phyloP scores from a whole-genome alignment of 768 basidiomycete genomes.

The Pulveroboletus sp. region DNA sequence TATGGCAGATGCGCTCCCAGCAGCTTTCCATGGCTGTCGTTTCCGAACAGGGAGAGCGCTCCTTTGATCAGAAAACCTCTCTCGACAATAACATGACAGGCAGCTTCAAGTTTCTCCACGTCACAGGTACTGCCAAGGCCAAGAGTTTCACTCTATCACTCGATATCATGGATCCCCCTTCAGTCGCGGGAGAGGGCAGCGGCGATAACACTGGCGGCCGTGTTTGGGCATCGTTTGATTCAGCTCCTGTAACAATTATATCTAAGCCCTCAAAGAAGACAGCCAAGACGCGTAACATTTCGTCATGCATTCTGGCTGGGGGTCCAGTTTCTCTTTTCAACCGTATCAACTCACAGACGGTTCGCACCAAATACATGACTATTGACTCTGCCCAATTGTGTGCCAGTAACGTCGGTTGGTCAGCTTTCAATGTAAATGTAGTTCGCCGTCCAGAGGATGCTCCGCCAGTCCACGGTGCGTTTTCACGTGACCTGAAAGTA shows the following conservation, averaged over 20 bases:
- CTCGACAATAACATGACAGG: conserved; percentile 81
- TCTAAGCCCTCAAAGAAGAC: conserved; percentile 98
- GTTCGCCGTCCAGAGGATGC: conserved; percentile 68
- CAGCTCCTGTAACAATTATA: conserved; percentile 89
- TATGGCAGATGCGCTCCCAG: conserved; percentile 77
- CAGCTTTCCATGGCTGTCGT: conserved; percentile 84
- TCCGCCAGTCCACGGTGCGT: conserved; percentile 57
- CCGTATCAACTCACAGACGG: conserved; percentile 94
- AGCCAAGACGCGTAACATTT: conserved; percentile 89
- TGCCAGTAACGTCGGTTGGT: conserved; percentile 90
- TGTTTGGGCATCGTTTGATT: conserved; percentile 88
- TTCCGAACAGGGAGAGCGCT: conserved; percentile 76
- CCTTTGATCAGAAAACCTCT: conserved; percentile 79
- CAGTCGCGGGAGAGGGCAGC: conserved; percentile 38
- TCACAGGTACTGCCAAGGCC: conserved; percentile 81
- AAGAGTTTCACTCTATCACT: conserved; percentile 86
- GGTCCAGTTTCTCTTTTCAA: conserved; percentile 92
- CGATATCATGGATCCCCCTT: conserved; percentile 75
- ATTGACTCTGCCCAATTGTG: conserved; percentile 79
- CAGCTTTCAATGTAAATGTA: conserved; percentile 91
- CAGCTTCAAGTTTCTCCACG: conserved; percentile 89
- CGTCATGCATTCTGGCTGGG: conserved; percentile 83
- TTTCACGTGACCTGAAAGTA: conserved; percentile 46
- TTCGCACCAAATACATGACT: conserved; percentile 96
- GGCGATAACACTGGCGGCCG: conserved; percentile 47